Percentiles rank a stretch among this genome's conserved stretches.
Conservation (phyloP, 164 flowering plant genomes). For the Sextonia rubra region DNA sequence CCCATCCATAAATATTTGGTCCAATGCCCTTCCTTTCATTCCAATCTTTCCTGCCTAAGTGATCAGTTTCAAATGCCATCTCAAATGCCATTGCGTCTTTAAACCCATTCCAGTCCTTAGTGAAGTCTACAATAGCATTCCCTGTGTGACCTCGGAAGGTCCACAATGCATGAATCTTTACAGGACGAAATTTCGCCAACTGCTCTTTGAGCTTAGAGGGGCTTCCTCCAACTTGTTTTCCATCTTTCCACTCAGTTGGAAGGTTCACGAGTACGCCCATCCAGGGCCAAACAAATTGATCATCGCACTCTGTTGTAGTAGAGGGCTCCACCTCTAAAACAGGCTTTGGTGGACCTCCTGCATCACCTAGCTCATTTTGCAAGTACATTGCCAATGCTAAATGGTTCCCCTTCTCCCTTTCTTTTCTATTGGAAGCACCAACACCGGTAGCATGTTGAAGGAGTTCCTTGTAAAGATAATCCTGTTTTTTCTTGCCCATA, state of each 20-base stretch:
- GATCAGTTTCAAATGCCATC: slow-evolving; percentile 3
- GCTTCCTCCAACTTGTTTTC: slow-evolving; percentile 9
- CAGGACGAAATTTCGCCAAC: slow-evolving; percentile 10
- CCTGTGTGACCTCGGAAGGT: slow-evolving; percentile 14
- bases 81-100: slow-evolving; percentile 12
- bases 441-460: slow-evolving; percentile 82
- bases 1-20: slow-evolving; percentile 74
- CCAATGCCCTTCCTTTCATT: slow-evolving; percentile 18
- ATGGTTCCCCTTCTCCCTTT: slow-evolving; percentile 69
- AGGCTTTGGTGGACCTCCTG: slow-evolving; percentile 27
- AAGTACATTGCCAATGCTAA: slow-evolving; percentile 60
- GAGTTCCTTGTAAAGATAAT: slow-evolving; percentile 55
- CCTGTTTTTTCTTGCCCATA: slow-evolving; percentile 53
- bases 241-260: slow-evolving; percentile 11
- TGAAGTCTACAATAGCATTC: slow-evolving; percentile 14
- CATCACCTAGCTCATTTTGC: slow-evolving; percentile 41
- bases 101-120: slow-evolving; percentile 17
- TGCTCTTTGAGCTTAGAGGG: slow-evolving; percentile 6
- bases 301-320: slow-evolving; percentile 13
- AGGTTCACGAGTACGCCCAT: slow-evolving; percentile 19
- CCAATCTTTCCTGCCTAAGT: slow-evolving; percentile 74
- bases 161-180: slow-evolving; percentile 17
- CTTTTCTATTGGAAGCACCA: slow-evolving; percentile 57
- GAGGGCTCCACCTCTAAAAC: slow-evolving; percentile 26
- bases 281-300: slow-evolving; percentile 16